These are phyloP conservation scores for Candida sp. DNA, from an alignment of 1,139 yeast species.

Conservation along the genomic window DNA sequence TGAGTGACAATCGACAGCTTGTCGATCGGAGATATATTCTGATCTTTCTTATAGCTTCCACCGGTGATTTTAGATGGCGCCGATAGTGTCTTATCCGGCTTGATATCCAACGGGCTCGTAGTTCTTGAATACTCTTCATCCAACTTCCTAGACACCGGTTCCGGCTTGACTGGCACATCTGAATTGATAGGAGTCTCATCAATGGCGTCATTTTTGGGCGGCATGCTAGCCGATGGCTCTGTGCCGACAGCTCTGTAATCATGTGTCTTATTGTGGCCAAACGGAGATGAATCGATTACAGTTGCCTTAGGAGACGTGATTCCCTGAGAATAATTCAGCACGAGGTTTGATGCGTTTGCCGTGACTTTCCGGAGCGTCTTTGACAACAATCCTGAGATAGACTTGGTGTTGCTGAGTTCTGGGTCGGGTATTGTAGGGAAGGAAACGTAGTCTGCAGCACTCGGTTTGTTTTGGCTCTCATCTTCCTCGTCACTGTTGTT, in stretches of 20 bases:
- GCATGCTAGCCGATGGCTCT: background rate
- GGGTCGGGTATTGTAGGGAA: constrained; percentile 53
- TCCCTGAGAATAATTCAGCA: constrained; percentile 29
- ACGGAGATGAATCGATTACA: constrained; percentile 3
- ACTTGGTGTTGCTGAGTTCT: constrained; percentile 34
- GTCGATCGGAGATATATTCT: background rate
- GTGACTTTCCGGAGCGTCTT: constrained; percentile 50
- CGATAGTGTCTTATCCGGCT: background rate
- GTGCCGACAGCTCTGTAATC: background rate
- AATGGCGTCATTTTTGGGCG: constrained; percentile 5
- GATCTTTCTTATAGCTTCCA: background rate
- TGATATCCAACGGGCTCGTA: constrained; percentile 3
- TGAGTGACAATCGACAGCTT: background rate
- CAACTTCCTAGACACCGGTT: background rate
- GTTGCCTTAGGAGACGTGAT: constrained; percentile 3
- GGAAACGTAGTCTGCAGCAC: constrained; percentile 37
- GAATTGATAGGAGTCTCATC: constrained; percentile 6
- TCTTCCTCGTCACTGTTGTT: constrained; percentile 20
- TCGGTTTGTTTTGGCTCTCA: background rate
- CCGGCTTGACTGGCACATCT: background rate
- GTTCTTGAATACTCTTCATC: constrained; percentile 1
- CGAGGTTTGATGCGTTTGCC: constrained; percentile 46
- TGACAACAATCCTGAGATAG: constrained; percentile 37
- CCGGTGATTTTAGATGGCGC: background rate
- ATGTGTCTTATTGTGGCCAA: background rate